These are phyloP conservation scores for Xerocomus spinulosus DNA, from an alignment of 768 basidiomycete genomes.

Conservation along the genomic window DNA sequence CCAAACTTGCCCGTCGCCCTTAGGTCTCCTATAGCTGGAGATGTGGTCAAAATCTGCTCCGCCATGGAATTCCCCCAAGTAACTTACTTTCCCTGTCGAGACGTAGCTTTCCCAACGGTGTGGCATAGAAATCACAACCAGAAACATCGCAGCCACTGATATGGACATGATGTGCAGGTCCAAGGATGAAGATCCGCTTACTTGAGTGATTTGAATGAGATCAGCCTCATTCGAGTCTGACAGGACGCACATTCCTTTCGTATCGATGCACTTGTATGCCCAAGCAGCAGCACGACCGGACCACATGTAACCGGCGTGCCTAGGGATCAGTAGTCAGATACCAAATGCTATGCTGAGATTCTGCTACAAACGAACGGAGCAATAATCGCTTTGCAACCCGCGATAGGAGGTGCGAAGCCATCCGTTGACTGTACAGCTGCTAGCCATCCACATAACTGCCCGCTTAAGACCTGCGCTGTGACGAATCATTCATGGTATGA, in stretches of 20 bases:
- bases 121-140: constrained; percentile 69
- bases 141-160: constrained; percentile 85
- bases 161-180: constrained; percentile 92
- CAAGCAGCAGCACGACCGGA: constrained; percentile 93
- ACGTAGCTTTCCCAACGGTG: constrained; percentile 78
- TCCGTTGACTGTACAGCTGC: constrained; percentile 46
- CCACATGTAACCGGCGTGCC: constrained; percentile 95
- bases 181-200: constrained; percentile 89
- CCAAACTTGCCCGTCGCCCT: constrained; percentile 47
- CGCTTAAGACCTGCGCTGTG: constrained; percentile 52
- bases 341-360: neutral
- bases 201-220: constrained; percentile 38
- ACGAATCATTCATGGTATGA: constrained; percentile 11
- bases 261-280: constrained; percentile 91
- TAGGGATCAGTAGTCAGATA: constrained; percentile 31
- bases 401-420: constrained; percentile 60
- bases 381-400: constrained; percentile 81
- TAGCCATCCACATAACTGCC: constrained; percentile 64
- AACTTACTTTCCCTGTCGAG: constrained; percentile 75
- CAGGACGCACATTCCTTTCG: constrained; percentile 64
- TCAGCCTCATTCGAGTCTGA: neutral
- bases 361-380: constrained; percentile 67
- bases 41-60: constrained; percentile 4
- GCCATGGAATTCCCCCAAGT: neutral
- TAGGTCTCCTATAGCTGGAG: constrained; percentile 14